Evolutionary conservation across 2,329 filamentous ascomycete genomes (phyloP).

Genomic region (Colletotrichum echinochloae): DNA sequence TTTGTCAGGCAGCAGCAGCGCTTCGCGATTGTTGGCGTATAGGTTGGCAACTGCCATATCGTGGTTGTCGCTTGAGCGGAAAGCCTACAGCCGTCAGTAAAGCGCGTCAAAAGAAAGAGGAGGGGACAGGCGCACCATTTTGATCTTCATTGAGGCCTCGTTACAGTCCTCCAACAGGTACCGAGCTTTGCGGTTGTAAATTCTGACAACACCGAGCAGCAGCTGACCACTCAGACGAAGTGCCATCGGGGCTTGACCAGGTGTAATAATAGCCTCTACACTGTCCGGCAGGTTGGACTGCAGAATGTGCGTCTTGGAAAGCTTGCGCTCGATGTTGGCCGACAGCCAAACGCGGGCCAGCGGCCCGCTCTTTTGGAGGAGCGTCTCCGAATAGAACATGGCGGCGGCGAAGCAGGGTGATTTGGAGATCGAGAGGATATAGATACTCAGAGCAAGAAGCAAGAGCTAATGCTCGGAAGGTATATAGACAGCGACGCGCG

Average conservation of each 20-base stretch:
- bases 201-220: slow-evolving; percentile 93
- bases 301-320: slow-evolving; percentile 95
- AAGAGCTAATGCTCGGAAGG: slow-evolving; percentile 32
- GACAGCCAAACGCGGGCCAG: slow-evolving; percentile 98
- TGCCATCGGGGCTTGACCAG: slow-evolving; percentile 93
- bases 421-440: slow-evolving; percentile 1
- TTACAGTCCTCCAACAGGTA: slow-evolving; percentile 98
- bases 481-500: slow-evolving; percentile 39
- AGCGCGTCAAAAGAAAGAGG: slow-evolving; percentile 2
- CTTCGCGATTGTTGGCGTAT: slow-evolving; percentile 84
- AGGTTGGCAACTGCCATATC: slow-evolving; percentile 85
- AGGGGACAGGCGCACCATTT: slow-evolving; percentile 76
- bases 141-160: slow-evolving; percentile 97
- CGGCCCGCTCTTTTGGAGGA: slow-evolving; percentile 96
- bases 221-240: slow-evolving; percentile 94
- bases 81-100: slow-evolving; percentile 74
- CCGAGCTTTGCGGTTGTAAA: slow-evolving; percentile 96
- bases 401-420: slow-evolving; percentile 47
- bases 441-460: slow-evolving; percentile 18
- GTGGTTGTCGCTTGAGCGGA: slow-evolving; percentile 93
- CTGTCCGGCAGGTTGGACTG: slow-evolving; percentile 96
- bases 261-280: slow-evolving; percentile 93
- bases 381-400: slow-evolving; percentile 98
- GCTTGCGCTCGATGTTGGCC: slow-evolving; percentile 97
- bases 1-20: slow-evolving; percentile 89